Evolutionary conservation across 441 rosid genomes (phyloP), one percentile per base, ranked within the genome.

Genomic region (Kokia cookei): DNA sequence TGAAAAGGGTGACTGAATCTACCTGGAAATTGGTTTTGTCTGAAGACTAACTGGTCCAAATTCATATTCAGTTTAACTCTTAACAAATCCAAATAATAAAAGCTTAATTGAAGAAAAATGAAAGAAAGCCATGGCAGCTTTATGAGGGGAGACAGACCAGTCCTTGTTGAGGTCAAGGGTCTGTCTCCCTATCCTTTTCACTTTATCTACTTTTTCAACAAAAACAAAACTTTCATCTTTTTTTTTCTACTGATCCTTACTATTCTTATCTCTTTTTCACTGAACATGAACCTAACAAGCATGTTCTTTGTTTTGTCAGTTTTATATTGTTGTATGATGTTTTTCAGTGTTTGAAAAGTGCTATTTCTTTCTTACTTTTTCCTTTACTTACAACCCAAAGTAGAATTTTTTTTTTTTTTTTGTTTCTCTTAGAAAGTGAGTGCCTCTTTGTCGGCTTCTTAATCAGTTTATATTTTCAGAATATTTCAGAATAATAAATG

Each of bases 1-100:
- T 73, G 74, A 82, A 85, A 79, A 77, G 84, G 83, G 85, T 82
- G 88, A 77, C 83, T 80, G 87, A 85, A 88, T 84, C 93, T 82
- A 87, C 89, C 90, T 86, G 91, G 90, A 87, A 80, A 69, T 80
- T 87, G 82, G 81, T 89, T 19, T 19, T 19, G 22, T 19, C 22
- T 19, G 22, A 19, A 19, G 22, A 19, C 22, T 19, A 19, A 19
- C 22, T 19, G 22, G 22, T 19, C 22, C 22, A 19, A 19, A 19
- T 32, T 32, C 37, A 32, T 32, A 32, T 32, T 32, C 37, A 32
- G 37, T 32, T 32, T 32, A 32, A 32, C 37, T 6, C 37, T 32
- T 32, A 32, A 32, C 6, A 32, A 32, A 32, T 32, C 37, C 37
- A 32, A 32, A 32, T 45, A 45, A 45, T 45, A 9, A 11, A 2